A percentile compares a stretch with the other conserved stretches of the same genome.
Conservation (phyloP, 306 rosid species). For the Dryas alaskensis region DNA sequence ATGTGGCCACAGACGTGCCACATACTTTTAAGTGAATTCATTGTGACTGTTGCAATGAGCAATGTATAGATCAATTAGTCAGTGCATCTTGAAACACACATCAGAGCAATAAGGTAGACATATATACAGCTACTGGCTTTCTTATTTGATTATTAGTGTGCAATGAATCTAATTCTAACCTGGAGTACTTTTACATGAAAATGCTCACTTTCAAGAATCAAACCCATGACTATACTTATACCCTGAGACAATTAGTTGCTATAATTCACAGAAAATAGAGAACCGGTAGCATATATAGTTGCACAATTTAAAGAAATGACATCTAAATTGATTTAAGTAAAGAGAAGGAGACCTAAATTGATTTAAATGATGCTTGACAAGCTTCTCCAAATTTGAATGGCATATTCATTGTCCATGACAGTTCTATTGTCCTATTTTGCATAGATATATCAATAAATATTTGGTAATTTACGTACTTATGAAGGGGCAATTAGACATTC, state of each 20-base stretch:
- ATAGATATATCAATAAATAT: not conserved
- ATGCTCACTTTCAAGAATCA: conserved; percentile 2
- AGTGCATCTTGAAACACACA: not conserved
- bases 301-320: not conserved
- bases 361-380: not conserved
- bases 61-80: not conserved
- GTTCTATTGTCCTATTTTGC: not conserved
- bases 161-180: too few species aligned
- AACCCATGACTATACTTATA: not conserved
- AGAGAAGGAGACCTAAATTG: not conserved
- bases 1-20: not conserved
- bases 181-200: not conserved
- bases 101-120: not conserved
- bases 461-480: too few species aligned
- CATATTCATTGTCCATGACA: not conserved
- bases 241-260: not conserved
- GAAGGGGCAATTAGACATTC: not conserved
- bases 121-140: not conserved
- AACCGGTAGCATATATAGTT: not conserved
- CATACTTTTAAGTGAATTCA: not conserved
- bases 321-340: not conserved
- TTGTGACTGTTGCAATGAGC: not conserved
- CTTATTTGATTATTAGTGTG: too few species aligned
- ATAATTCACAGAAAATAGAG: not conserved
- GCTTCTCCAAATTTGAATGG: not conserved